Evolutionary conservation across 1,284 basidiomycete species (phyloP).

Genomic region (Moniliella sp.): DNA sequence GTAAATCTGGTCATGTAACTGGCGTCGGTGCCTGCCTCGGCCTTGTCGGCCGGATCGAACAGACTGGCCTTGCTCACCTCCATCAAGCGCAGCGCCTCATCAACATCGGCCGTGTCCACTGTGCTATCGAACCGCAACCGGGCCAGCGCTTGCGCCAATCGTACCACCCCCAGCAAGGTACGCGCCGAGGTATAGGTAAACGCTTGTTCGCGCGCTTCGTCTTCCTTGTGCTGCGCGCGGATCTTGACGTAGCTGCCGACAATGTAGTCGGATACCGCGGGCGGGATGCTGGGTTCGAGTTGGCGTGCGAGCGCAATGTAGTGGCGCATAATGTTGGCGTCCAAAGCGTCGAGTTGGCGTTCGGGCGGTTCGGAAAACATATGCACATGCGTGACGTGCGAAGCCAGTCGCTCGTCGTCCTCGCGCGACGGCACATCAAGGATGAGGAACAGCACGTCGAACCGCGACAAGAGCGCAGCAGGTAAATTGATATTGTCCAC

Average conservation of each 20-base stretch:
- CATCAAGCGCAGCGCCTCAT: slow-evolving; percentile 89
- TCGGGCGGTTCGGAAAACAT: slow-evolving; percentile 75
- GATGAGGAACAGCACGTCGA: slow-evolving; percentile 88
- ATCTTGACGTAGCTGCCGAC: slow-evolving; percentile 87
- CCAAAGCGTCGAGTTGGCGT: slow-evolving; percentile 42
- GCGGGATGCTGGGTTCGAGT: slow-evolving; percentile 65
- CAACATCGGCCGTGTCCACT: slow-evolving; percentile 70
- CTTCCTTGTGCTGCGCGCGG: slow-evolving; percentile 73
- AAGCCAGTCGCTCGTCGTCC: slow-evolving; percentile 80
- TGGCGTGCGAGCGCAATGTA: slow-evolving; percentile 85
- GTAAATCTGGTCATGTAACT: slow-evolving; percentile 21
- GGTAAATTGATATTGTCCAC: slow-evolving; percentile 99
- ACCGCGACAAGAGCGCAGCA: slow-evolving; percentile 79
- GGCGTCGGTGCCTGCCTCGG: slow-evolving; percentile 7
- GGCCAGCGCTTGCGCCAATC: slow-evolving; percentile 79
- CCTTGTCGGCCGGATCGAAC: slow-evolving; percentile 6
- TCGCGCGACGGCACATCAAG: slow-evolving; percentile 89
- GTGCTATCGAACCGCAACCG: slow-evolving; percentile 60
- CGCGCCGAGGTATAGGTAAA: slow-evolving; percentile 90
- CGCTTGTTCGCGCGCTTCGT: slow-evolving; percentile 65
- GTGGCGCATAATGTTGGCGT: slow-evolving; percentile 72
- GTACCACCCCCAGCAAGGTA: slow-evolving; percentile 78
- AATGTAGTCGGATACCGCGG: slow-evolving; percentile 69
- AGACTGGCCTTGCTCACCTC: slow-evolving; percentile 80
- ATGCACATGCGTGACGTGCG: slow-evolving; percentile 93